A percentile compares a stretch with the other conserved stretches of the same genome.
phyloP scores from a whole-genome alignment of 2,329 filamentous ascomycete genomes.

The Aspergillus tubingensis region DNA sequence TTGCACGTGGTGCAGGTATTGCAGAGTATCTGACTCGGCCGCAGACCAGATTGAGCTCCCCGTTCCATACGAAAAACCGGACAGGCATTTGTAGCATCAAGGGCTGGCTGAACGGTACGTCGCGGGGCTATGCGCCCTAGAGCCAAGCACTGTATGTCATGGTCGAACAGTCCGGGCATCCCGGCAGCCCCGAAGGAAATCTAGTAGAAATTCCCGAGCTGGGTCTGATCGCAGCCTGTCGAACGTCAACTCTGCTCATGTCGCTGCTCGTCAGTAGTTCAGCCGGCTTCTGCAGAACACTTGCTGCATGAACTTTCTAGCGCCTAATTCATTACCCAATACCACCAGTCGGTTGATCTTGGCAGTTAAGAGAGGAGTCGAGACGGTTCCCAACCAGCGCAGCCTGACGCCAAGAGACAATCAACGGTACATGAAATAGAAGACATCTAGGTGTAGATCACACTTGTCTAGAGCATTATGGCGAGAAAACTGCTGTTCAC shows the following conservation, averaged over 20 bases:
- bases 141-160: background rate
- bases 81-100: background rate
- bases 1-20: background rate
- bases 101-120: slow-evolving; percentile 6
- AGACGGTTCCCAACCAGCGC: background rate
- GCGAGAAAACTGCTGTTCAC: background rate
- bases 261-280: background rate
- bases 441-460: background rate
- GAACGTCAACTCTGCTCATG: background rate
- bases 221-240: background rate
- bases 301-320: background rate
- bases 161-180: background rate
- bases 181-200: background rate
- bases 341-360: background rate
- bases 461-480: background rate
- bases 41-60: background rate
- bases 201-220: background rate
- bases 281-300: background rate
- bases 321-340: background rate
- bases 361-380: background rate
- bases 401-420: background rate
- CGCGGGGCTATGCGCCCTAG: background rate
- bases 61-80: background rate
- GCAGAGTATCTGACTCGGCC: background rate
- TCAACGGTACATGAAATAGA: background rate